Evolutionary conservation across 2,329 filamentous ascomycete species (phyloP).

Genomic region (Xylaria sp.): DNA sequence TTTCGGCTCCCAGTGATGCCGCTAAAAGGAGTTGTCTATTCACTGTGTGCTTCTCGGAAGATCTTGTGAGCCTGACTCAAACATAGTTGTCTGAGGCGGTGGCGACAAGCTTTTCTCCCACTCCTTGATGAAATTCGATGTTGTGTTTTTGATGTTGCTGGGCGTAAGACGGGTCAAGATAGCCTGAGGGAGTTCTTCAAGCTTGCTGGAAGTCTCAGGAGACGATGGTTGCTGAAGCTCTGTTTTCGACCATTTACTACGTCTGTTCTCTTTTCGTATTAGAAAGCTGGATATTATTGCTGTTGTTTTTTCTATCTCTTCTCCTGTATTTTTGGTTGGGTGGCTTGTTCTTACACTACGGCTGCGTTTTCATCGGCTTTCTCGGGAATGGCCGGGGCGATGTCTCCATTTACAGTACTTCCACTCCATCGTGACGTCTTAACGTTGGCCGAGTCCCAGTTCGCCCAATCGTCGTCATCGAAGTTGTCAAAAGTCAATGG

Average conservation of each 20-base stretch:
- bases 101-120: constrained; percentile 84
- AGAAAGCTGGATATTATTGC: constrained; percentile 30
- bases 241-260: constrained; percentile 45
- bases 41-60: constrained; percentile 28
- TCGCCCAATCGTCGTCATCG: constrained; percentile 72
- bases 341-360: constrained; percentile 58
- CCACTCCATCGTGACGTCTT: constrained; percentile 72
- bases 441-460: constrained; percentile 67
- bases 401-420: constrained; percentile 64
- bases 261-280: constrained; percentile 44
- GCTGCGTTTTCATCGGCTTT: constrained; percentile 58
- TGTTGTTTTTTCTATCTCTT: constrained; percentile 4
- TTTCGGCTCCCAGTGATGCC: background rate
- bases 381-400: constrained; percentile 58
- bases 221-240: constrained; percentile 43
- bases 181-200: constrained; percentile 72
- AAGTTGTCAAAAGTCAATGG: constrained; percentile 66
- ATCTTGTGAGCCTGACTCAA: constrained; percentile 33
- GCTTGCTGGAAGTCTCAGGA: constrained; percentile 53
- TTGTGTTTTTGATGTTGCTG: constrained; percentile 81
- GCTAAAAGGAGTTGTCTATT: constrained; percentile 1
- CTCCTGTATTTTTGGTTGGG: constrained; percentile 9
- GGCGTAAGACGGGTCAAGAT: constrained; percentile 77
- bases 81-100: constrained; percentile 49
- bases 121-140: constrained; percentile 87